Conservation (phyloP, 257 asterid genomes). For the Asclepias syriaca region DNA sequence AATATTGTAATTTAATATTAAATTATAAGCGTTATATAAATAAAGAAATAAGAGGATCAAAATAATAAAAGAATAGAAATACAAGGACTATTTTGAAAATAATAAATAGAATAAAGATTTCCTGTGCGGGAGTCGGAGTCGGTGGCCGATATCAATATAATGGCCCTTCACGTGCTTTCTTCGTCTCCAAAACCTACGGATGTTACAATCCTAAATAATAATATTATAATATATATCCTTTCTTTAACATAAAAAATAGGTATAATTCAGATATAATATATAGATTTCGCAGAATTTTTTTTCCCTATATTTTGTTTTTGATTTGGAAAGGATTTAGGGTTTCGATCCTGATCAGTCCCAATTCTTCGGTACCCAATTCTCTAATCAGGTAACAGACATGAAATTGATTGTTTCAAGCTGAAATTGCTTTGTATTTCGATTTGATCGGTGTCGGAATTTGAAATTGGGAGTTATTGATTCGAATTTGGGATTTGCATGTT, state of each 20-base stretch:
- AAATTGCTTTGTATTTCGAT: not conserved
- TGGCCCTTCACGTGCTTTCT: not conserved
- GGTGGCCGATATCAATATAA: not conserved
- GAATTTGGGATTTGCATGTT: not conserved
- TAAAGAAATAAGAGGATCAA: not conserved
- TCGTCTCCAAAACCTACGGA: conserved; percentile 2
- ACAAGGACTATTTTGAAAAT: not conserved
- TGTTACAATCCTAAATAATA: too few relatives aligned
- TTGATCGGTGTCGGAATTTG: conserved; percentile 1
- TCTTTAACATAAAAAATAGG: conserved; percentile 1
- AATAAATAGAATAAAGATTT: not conserved
- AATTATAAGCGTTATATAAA: too few relatives aligned
- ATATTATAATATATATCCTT: too few relatives aligned
- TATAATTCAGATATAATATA: not conserved
- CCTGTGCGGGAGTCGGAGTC: not conserved
- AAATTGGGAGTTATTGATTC: not conserved
- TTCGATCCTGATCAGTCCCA: conserved; percentile 7
- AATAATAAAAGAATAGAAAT: not conserved
- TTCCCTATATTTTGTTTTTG: not conserved
- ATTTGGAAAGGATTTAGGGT: not conserved
- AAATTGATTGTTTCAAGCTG: not conserved
- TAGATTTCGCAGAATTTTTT: not conserved
- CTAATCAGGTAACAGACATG: conserved; percentile 1
- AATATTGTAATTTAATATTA: too few relatives aligned
- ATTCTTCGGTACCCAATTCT: not conserved